Conservation (phyloP, 2,329 filamentous ascomycete genomes). For the Calonectria pauciramosa region DNA sequence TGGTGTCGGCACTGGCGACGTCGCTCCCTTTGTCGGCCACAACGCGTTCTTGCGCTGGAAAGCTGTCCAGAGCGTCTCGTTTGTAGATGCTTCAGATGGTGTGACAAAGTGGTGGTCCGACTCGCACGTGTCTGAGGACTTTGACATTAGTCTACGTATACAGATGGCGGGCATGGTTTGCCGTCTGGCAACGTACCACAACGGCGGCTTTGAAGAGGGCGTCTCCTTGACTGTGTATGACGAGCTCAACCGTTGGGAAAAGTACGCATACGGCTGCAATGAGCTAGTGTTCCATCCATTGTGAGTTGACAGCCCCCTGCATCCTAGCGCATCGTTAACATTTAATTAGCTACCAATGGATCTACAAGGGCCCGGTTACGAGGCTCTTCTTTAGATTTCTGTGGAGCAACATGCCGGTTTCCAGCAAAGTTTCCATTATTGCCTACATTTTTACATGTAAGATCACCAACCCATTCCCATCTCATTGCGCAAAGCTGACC, state of each 20-base stretch:
- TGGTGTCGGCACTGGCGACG: conserved; percentile 78
- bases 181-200: conserved; percentile 77
- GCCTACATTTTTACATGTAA: conserved; percentile 75
- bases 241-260: conserved; percentile 79
- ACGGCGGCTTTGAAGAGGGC: conserved; percentile 79
- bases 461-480: neutral
- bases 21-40: conserved; percentile 83
- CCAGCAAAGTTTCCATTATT: conserved; percentile 78
- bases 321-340: neutral
- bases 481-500: neutral
- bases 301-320: conserved; percentile 40
- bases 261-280: conserved; percentile 80
- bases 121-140: conserved; percentile 82
- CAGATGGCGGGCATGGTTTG: conserved; percentile 78
- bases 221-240: conserved; percentile 82
- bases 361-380: conserved; percentile 74
- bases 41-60: conserved; percentile 81
- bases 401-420: conserved; percentile 64
- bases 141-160: conserved; percentile 80
- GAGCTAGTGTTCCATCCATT: conserved; percentile 80
- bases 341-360: conserved; percentile 61
- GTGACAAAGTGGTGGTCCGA: conserved; percentile 82
- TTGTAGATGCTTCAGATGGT: conserved; percentile 54
- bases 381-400: conserved; percentile 57
- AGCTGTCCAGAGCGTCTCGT: conserved; percentile 43